Percentiles rank a stretch among this genome's conserved stretches.
These are phyloP conservation scores for Saccharomyces hybrid DNA, from an alignment of 1,139 yeast genomes.

Conservation along the genomic window DNA sequence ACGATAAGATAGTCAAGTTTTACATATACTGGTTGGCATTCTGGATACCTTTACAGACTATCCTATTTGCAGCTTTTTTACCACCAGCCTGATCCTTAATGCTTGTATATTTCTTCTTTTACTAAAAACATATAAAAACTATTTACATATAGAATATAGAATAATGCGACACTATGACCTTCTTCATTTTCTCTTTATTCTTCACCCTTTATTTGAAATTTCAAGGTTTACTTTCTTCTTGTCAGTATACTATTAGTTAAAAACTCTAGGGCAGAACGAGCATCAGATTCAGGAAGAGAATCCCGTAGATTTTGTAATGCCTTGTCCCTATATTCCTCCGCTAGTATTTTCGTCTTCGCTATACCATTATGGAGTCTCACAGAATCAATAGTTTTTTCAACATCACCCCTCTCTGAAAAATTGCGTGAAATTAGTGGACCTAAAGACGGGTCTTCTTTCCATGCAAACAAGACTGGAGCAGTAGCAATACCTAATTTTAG, in stretches of 20 bases:
- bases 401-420: conserved; percentile 75
- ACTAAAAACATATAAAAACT: background rate
- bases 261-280: conserved; percentile 79
- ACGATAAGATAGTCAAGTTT: conserved; percentile 22
- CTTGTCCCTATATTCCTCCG: conserved; percentile 64
- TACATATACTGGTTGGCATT: conserved; percentile 40
- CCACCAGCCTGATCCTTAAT: conserved; percentile 55
- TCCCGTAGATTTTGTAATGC: conserved; percentile 65
- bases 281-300: conserved; percentile 76
- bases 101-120: background rate
- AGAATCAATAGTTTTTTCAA: conserved; percentile 66
- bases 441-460: conserved; percentile 79
- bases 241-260: conserved; percentile 78
- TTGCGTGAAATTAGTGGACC: conserved; percentile 81
- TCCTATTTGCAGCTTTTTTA: conserved; percentile 55
- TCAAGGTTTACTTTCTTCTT: conserved; percentile 49
- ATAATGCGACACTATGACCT: background rate
- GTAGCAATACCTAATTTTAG: conserved; percentile 90
- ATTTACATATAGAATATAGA: background rate
- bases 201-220: background rate
- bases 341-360: conserved; percentile 66
- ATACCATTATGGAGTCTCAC: conserved; percentile 72
- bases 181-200: background rate
- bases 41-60: conserved; percentile 55
- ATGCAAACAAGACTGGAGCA: conserved; percentile 91